These are phyloP conservation scores for Alternaria panax DNA, from an alignment of 2,329 filamentous ascomycete species.

Conservation along the genomic window DNA sequence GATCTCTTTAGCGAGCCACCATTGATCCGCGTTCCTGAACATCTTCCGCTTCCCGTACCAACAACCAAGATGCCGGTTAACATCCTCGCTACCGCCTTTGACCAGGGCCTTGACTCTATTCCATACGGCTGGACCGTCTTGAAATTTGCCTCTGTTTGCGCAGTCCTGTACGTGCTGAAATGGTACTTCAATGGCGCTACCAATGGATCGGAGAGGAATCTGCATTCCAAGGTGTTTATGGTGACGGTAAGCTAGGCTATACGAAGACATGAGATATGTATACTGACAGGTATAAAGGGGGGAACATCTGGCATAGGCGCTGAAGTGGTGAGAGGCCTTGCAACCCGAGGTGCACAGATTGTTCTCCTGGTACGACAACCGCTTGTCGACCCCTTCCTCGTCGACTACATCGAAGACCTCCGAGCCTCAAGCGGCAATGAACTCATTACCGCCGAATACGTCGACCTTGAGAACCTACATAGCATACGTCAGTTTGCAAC, in stretches of 20 bases:
- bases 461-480: constrained; percentile 86
- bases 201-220: constrained; percentile 78
- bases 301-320: constrained; percentile 94
- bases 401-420: constrained; percentile 91
- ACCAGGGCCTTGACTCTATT: constrained; percentile 62
- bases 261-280: background rate
- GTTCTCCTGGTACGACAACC: constrained; percentile 86
- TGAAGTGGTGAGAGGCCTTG: constrained; percentile 75
- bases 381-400: constrained; percentile 83
- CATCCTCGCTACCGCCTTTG: constrained; percentile 62
- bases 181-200: constrained; percentile 76
- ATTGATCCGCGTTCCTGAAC: constrained; percentile 33
- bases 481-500: constrained; percentile 93
- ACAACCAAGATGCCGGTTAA: constrained; percentile 66
- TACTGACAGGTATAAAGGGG: constrained; percentile 60
- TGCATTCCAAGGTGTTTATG: constrained; percentile 94
- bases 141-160: constrained; percentile 61
- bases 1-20: constrained; percentile 32
- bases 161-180: constrained; percentile 68
- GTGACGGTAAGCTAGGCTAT: constrained; percentile 69
- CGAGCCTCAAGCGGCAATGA: constrained; percentile 79
- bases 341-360: constrained; percentile 84
- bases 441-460: constrained; percentile 93
- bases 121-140: constrained; percentile 62
- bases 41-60: constrained; percentile 24